Conservation (phyloP, 1,139 yeast species). For the Meyerozyma carpophila region DNA sequence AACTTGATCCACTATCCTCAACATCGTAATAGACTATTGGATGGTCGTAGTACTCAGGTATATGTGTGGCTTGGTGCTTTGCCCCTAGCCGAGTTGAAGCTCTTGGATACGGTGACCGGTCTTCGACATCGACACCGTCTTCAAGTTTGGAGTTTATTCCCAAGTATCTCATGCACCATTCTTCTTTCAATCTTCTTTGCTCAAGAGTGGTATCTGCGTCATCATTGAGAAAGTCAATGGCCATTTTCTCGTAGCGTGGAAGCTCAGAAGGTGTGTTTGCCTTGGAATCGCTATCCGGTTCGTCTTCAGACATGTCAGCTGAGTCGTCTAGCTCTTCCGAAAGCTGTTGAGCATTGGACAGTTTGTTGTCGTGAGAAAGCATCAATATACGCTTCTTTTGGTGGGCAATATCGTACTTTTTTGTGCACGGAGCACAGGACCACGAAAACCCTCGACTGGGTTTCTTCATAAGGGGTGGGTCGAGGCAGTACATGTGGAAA, state of each 20-base stretch:
- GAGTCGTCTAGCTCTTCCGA: constrained; percentile 19
- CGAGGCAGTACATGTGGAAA: constrained; percentile 80
- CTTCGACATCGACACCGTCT: constrained; percentile 76
- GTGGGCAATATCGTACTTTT: constrained; percentile 36
- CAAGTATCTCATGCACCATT: constrained; percentile 78
- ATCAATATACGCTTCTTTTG: constrained; percentile 31
- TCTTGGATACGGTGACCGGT: constrained; percentile 70
- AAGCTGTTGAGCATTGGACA: constrained; percentile 33
- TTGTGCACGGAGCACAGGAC: constrained; percentile 83
- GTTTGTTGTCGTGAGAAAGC: constrained; percentile 41
- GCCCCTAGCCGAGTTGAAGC: constrained; percentile 77
- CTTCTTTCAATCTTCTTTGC: constrained; percentile 50
- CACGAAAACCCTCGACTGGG: constrained; percentile 90
- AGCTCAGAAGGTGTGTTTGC: constrained; percentile 9
- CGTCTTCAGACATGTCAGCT: constrained; percentile 7
- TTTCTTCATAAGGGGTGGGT: constrained; percentile 74
- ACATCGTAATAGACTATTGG: constrained; percentile 65
- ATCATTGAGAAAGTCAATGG: constrained; percentile 43
- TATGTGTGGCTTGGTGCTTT: constrained; percentile 63
- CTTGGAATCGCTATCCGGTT: not conserved
- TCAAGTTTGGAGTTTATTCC: constrained; percentile 75
- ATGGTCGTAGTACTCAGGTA: constrained; percentile 65
- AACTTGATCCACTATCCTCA: constrained; percentile 12
- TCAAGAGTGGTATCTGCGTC: constrained; percentile 39
- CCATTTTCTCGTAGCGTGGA: constrained; percentile 62